These are phyloP conservation scores for Hagleromyces aurorensis DNA, from an alignment of 805 yeast genomes.

Conservation along the genomic window DNA sequence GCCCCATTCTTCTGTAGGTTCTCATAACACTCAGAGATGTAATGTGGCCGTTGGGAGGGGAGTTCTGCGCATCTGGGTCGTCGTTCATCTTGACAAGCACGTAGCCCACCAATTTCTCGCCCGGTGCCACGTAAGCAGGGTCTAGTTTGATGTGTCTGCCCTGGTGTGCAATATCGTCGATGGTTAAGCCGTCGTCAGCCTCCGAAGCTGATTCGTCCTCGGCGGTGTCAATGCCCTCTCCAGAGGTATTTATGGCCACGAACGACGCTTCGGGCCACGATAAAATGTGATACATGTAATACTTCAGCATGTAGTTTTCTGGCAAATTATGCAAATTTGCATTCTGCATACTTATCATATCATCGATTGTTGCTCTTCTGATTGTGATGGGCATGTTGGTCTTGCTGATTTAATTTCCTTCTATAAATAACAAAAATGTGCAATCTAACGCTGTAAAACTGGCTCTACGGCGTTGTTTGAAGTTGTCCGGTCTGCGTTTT, in stretches of 20 bases:
- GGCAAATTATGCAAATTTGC: slow-evolving; percentile 88
- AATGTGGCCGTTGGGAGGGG: slow-evolving; percentile 85
- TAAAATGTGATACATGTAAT: slow-evolving; percentile 85
- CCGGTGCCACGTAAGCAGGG: slow-evolving; percentile 52
- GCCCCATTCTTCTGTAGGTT: slow-evolving; percentile 88
- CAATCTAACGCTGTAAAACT: too few relatives aligned
- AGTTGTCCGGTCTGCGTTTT: too few relatives aligned
- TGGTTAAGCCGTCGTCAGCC: slow-evolving; percentile 14
- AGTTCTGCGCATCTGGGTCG: slow-evolving; percentile 69
- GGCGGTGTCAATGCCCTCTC: slow-evolving; percentile 27
- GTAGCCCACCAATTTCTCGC: slow-evolving; percentile 89
- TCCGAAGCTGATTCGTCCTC: slow-evolving; percentile 17
- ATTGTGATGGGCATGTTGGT: slow-evolving; percentile 69
- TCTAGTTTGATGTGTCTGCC: slow-evolving; percentile 40
- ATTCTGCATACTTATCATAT: slow-evolving; percentile 92
- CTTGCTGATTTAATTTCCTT: background rate
- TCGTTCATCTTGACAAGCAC: slow-evolving; percentile 96
- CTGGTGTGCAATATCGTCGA: slow-evolving; percentile 16
- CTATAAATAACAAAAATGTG: too few relatives aligned
- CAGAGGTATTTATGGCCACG: slow-evolving; percentile 78
- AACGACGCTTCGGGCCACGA: slow-evolving; percentile 98
- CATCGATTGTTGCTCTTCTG: slow-evolving; percentile 78
- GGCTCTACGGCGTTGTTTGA: too few relatives aligned
- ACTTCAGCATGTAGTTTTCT: slow-evolving; percentile 87
- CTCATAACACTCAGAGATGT: slow-evolving; percentile 93